Conservation (phyloP, 352 stramenopile species). For the Pythium myriotylum region DNA sequence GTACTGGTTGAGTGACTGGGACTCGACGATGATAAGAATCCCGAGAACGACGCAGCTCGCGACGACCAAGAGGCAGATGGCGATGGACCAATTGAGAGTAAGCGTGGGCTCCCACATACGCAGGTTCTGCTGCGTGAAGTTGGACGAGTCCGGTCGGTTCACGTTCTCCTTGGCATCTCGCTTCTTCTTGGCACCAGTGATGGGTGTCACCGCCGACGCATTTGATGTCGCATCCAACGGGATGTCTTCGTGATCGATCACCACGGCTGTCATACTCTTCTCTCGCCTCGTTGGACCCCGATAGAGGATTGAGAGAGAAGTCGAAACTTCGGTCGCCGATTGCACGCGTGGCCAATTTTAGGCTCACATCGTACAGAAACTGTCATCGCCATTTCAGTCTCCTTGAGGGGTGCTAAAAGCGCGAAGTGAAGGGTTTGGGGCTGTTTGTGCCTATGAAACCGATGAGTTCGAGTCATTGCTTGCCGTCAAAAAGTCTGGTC, state of each 20-base stretch:
- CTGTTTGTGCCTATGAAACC: too few relatives aligned
- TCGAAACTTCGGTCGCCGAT: not conserved
- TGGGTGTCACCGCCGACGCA: conserved; percentile 14
- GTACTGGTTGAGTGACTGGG: conserved; percentile 48
- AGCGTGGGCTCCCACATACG: conserved; percentile 78
- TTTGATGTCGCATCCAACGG: conserved; percentile 15
- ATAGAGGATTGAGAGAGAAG: not conserved
- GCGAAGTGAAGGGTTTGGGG: too few relatives aligned
- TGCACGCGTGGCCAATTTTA: conserved; percentile 1
- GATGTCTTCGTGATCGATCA: conserved; percentile 29
- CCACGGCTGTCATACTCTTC: conserved; percentile 24
- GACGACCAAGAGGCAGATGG: conserved; percentile 49
- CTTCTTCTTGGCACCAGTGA: conserved; percentile 4
- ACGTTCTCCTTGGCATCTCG: conserved; percentile 11
- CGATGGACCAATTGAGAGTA: conserved; percentile 64
- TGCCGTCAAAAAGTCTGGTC: too few relatives aligned
- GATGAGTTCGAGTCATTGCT: too few relatives aligned
- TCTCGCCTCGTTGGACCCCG: not conserved
- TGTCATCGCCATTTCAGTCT: not conserved
- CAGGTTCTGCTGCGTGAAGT: conserved; percentile 68
- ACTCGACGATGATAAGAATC: conserved; percentile 51
- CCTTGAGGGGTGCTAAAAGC: not conserved
- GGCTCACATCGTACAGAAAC: not conserved
- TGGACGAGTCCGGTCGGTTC: conserved; percentile 58
- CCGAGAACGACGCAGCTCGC: conserved; percentile 49